Evolutionary conservation across 129 eudicot species (phyloP), one percentile per base, ranked within the genome.

Genomic region (Centella asiatica): DNA sequence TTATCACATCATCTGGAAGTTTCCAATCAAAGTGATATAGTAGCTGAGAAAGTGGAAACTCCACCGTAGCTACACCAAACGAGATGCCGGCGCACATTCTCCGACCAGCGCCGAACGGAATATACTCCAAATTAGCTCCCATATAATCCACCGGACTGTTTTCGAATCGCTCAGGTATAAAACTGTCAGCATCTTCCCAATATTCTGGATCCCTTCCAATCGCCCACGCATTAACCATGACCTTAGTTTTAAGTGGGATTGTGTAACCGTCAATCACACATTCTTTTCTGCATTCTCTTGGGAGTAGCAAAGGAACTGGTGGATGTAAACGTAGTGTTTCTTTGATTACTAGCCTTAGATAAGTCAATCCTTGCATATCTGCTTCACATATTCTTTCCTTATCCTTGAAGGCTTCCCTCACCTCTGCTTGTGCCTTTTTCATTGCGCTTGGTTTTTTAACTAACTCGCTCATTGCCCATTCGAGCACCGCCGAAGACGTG

Each of bases 1-100:
- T 51, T 17, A 61, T 62, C 2, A n/a, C n/a, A n/a, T 46, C 60
- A 26, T n/a, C 12, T 10, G 68, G 68, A 8, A 57, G 53, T 14
- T 69, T 69, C 73, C 58, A 69, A 46, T 69, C 46, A 5, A 49
- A 66, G 20, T 49, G 60, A 23, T 67, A 25, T 25, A 52, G 48
- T 19, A 54, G 14, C n/a, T 34, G 46, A 67, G 53, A 26, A 5
- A 52, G 44, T 10, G 52, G 52, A 68, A 68, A 69, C 31, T 60
- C 68, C 6, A 70, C 32, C 34, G 44, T 40, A 9, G 63, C 63
- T 15, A 36, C 24, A 19, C 63, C 32, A 47, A 68, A 59, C 4
- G 19, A 46, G 45, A 67, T 34, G 11, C 52, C 34, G 3, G 60
- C 22, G 26, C 51, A 51, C 44, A 55, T 54, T 58, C 65, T 66